Evolutionary conservation across 2,329 filamentous ascomycete genomes (phyloP).

Genomic region (Paecilomyces formosus): DNA sequence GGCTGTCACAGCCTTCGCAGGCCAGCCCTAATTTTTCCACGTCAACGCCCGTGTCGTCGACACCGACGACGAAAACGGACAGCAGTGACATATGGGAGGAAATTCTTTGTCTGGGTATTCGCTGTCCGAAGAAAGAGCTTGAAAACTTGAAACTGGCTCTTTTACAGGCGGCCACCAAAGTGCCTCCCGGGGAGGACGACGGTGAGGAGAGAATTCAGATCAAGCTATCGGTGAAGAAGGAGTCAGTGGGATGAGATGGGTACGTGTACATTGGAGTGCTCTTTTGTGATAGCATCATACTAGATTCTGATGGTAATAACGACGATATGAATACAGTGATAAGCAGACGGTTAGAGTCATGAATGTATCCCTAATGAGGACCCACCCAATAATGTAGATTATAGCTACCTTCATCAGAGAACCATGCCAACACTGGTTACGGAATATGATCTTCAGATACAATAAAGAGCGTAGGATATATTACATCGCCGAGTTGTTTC

Average conservation of each 20-base stretch:
- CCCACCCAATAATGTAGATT: too few species aligned
- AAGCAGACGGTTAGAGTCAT: too few species aligned
- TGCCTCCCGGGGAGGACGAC: background rate
- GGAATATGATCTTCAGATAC: too few species aligned
- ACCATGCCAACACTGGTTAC: too few species aligned
- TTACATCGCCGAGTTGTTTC: too few species aligned
- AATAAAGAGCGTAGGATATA: too few species aligned
- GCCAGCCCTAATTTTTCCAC: background rate
- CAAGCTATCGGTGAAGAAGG: background rate
- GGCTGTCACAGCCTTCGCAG: background rate
- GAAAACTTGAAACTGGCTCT: background rate
- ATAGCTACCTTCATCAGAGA: too few species aligned
- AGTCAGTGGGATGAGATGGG: background rate
- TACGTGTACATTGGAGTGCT: too few species aligned
- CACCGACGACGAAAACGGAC: background rate
- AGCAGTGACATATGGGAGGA: background rate
- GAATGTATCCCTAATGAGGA: too few species aligned
- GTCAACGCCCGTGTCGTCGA: background rate
- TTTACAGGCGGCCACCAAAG: background rate
- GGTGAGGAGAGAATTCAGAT: background rate
- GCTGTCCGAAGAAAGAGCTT: background rate
- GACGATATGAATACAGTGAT: too few species aligned
- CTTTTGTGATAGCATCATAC: too few species aligned
- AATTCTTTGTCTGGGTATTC: background rate
- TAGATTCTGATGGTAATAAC: too few species aligned